These are phyloP conservation scores for Gardenia jasminoides DNA, from an alignment of 257 asterid genomes.

Conservation along the genomic window DNA sequence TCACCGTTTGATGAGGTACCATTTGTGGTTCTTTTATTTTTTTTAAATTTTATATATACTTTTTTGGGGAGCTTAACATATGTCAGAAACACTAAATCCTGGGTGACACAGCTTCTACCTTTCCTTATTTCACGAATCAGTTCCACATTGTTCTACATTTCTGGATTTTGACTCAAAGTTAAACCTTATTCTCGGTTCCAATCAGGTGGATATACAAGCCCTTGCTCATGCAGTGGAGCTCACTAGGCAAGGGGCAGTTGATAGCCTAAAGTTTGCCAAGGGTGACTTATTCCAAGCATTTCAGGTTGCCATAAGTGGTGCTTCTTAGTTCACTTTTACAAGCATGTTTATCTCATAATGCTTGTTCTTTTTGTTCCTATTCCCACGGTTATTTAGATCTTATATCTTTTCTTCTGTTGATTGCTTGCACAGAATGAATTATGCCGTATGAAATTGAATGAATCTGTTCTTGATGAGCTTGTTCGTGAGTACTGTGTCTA, in stretches of 20 bases:
- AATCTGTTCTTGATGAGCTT: constrained; percentile 78
- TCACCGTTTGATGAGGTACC: constrained; percentile 97
- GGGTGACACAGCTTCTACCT: not conserved
- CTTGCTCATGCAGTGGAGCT: constrained; percentile 99
- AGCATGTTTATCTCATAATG: not conserved
- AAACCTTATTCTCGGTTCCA: constrained; percentile 7
- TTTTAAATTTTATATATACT: too few relatives aligned
- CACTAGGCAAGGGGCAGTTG: constrained; percentile 96
- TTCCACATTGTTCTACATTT: not conserved
- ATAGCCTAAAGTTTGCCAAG: constrained; percentile 94
- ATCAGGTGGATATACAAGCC: constrained; percentile 95
- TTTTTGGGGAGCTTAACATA: not conserved
- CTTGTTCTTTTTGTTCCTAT: not conserved
- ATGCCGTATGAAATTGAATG: constrained; percentile 79
- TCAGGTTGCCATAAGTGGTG: constrained; percentile 54
- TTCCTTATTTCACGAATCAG: not conserved
- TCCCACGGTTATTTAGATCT: not conserved
- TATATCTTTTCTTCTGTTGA: not conserved
- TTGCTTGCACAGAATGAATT: constrained; percentile 77
- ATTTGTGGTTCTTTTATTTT: constrained; percentile 1
- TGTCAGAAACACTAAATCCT: not conserved
- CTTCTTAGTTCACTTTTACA: not conserved
- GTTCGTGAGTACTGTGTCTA: constrained; percentile 89
- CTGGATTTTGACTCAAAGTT: not conserved
- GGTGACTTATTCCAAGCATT: constrained; percentile 90